phyloP scores from a whole-genome alignment of 2,329 filamentous ascomycete species.

The Dothidotthia symphoricarpi region DNA sequence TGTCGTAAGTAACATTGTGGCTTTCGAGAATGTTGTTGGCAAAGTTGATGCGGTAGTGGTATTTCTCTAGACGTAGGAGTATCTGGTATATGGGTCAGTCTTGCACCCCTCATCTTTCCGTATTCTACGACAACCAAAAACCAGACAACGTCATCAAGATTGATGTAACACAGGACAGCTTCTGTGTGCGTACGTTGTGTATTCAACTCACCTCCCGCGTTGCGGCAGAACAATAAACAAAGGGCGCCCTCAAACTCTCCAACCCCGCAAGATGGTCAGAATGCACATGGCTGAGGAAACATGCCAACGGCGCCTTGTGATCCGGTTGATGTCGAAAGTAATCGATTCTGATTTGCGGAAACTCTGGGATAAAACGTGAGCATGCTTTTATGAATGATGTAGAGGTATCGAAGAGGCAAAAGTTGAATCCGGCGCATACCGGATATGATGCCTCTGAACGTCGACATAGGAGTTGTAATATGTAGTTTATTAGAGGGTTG shows the following conservation, averaged over 20 bases:
- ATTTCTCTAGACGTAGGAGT: constrained; percentile 74
- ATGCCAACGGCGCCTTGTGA: constrained; percentile 66
- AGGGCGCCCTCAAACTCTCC: constrained; percentile 72
- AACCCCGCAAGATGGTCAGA: constrained; percentile 84
- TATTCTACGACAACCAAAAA: too few species aligned
- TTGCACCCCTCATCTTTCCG: too few species aligned
- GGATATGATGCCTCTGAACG: constrained; percentile 37
- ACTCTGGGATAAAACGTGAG: constrained; percentile 53
- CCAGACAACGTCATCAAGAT: too few species aligned
- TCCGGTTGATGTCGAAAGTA: constrained; percentile 66
- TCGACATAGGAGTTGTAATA: constrained; percentile 38
- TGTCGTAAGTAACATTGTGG: constrained; percentile 67
- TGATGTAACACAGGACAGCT: not conserved
- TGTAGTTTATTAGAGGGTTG: too few species aligned
- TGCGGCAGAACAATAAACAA: constrained; percentile 85
- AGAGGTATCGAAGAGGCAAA: too few species aligned
- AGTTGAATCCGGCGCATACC: too few species aligned
- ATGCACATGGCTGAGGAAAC: constrained; percentile 89
- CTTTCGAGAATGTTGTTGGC: constrained; percentile 74
- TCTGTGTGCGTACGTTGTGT: too few species aligned
- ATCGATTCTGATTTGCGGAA: constrained; percentile 79
- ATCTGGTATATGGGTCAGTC: constrained; percentile 46
- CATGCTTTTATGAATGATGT: not conserved
- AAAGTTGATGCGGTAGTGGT: constrained; percentile 77
- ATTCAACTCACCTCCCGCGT: constrained; percentile 63